Conservation (phyloP, 306 rosid genomes). For the Sesbania bispinosa region DNA sequence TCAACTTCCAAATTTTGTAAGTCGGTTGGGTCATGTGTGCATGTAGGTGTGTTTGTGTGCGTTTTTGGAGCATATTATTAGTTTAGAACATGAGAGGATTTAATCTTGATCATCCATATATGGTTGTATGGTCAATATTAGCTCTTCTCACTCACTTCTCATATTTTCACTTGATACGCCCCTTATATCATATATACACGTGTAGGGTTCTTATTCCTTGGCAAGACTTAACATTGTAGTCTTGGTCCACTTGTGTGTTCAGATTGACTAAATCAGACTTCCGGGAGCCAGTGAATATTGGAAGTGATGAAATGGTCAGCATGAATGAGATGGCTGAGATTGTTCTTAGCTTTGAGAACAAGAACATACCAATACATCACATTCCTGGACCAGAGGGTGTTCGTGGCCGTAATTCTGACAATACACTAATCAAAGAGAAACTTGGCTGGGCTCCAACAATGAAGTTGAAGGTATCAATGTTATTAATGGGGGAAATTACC, state of each 20-base stretch:
- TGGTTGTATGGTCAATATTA: too few species aligned
- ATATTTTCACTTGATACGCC: too few species aligned
- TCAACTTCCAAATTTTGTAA: background rate
- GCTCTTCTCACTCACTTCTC: too few species aligned
- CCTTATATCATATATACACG: too few species aligned
- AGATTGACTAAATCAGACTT: conserved; percentile 98
- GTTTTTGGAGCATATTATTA: too few species aligned
- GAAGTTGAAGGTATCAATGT: conserved; percentile 76
- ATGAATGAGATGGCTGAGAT: conserved; percentile 99
- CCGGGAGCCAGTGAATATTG: conserved; percentile 94
- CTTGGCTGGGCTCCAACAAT: conserved; percentile 99
- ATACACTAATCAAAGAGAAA: conserved; percentile 91
- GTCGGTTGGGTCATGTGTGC: too few species aligned
- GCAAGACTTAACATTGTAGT: background rate
- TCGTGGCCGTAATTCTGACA: conserved; percentile 98
- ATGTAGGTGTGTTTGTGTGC: too few species aligned
- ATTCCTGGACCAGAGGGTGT: conserved; percentile 99
- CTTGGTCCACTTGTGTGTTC: background rate
- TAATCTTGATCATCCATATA: too few species aligned
- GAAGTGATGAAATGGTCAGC: conserved; percentile 99
- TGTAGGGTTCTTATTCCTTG: background rate
- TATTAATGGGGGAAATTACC: background rate
- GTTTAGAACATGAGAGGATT: too few species aligned
- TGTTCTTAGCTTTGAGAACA: conserved; percentile 85
- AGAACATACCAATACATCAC: conserved; percentile 76